Evolutionary conservation across 208 protist genomes (phyloP), one percentile per base, ranked within the genome.

Genomic region (Angomonas ambiguus): DNA sequence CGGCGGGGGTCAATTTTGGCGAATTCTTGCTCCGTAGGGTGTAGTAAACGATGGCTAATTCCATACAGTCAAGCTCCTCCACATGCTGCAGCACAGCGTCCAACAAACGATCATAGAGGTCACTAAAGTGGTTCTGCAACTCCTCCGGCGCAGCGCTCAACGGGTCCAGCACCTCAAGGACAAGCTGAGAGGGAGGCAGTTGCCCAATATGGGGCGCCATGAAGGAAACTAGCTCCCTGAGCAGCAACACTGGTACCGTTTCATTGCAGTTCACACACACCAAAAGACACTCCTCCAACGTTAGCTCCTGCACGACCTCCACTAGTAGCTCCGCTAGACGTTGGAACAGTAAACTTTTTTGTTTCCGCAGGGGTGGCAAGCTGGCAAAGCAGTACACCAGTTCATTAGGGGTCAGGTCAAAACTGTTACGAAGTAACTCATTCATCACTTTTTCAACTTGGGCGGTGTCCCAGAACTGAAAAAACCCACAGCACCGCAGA

Each of bases 391-490:
- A 74, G 27, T 71, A 72, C 11, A 83, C 70, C 25, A 93, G 66
- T 71, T 94, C 86, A 0, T 80, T 63, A 10, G 82, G 62, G 1
- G 51, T 71, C 38, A 96, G 66, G 28, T 76, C 75, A 20, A 80
- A 69, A 1, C 86, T 42, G 42, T 77, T 74, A 38, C 88, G 78
- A 24, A 77, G 70, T 18, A 96, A 68, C 73, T 93, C 84, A 10
- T 62, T 48, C 60, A 93, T 72, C 20, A 92, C 73, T 6, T 74
- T 69, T 56, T 94, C 82, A 51, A 93, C 79, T 77, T 93, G 88
- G 18, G 86, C 60, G 0, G 80, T 77, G 74, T 96, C 88, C 84
- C 85, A 94, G 64, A 96, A 96, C 51, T 88, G 88, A 62, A 96
- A 96, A 60, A 94, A 95, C 22, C 82, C 77, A 49, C 67, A 76